Percentiles rank a stretch among this genome's conserved stretches.
Conservation (phyloP, 2,329 filamentous ascomycete genomes). For the Arthroderma uncinatum region DNA sequence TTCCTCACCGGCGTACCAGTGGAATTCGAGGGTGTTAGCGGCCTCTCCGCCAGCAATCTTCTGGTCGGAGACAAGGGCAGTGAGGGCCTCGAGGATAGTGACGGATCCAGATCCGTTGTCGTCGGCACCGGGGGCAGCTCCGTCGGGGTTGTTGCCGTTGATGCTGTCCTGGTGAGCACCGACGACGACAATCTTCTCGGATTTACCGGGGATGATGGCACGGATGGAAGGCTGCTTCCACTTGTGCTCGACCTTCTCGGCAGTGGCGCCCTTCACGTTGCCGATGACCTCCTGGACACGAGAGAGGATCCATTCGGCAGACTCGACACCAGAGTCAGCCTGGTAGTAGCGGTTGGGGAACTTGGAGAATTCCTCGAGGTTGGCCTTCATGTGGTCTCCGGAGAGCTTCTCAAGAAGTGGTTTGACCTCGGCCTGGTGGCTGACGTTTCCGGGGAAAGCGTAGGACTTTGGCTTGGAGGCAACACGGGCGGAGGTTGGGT, state of each 20-base stretch:
- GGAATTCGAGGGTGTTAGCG: conserved; percentile 74
- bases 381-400: conserved; percentile 63
- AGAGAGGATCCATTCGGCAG: conserved; percentile 72
- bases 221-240: conserved; percentile 92
- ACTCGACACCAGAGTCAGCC: conserved; percentile 56
- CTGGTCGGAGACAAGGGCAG: conserved; percentile 60
- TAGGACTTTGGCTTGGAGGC: neutral
- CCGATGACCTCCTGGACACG: conserved; percentile 63
- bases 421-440: conserved; percentile 54
- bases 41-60: conserved; percentile 48
- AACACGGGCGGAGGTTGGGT: conserved; percentile 13
- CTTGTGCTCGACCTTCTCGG: conserved; percentile 63
- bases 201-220: conserved; percentile 77
- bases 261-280: conserved; percentile 57
- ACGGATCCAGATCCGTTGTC: conserved; percentile 90
- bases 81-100: conserved; percentile 85
- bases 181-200: conserved; percentile 73
- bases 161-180: conserved; percentile 93
- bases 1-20: conserved; percentile 39
- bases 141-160: conserved; percentile 60
- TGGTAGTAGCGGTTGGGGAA: conserved; percentile 50
- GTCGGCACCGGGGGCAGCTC: conserved; percentile 85
- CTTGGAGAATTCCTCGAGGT: conserved; percentile 60
- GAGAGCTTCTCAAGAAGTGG: conserved; percentile 58
- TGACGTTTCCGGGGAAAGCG: conserved; percentile 54